These are phyloP conservation scores for Fusarium sp. DNA, from an alignment of 2,329 filamentous ascomycete species.

Conservation along the genomic window DNA sequence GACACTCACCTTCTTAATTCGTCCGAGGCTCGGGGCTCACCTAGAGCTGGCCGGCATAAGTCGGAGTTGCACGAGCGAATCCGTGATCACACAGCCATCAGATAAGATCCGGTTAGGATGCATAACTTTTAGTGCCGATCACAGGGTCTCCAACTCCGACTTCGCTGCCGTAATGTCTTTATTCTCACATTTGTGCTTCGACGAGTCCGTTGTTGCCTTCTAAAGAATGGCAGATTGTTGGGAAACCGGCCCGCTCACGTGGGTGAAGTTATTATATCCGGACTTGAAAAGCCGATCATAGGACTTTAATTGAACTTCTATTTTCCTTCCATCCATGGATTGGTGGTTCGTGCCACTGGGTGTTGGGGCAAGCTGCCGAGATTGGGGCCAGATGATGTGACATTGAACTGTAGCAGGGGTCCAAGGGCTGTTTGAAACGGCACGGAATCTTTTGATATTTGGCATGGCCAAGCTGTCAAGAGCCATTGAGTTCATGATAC, in stretches of 20 bases:
- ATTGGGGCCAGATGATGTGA: slow-evolving; percentile 24
- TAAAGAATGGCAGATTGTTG: neutral
- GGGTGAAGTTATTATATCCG: slow-evolving; percentile 10
- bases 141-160: slow-evolving; percentile 38
- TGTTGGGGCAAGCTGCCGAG: neutral
- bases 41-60: slow-evolving; percentile 30
- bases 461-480: neutral
- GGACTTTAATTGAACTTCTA: slow-evolving; percentile 5
- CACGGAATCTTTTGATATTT: neutral
- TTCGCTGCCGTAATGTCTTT: slow-evolving; percentile 38
- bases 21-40: slow-evolving; percentile 27
- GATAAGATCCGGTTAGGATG: slow-evolving; percentile 29
- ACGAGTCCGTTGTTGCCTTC: neutral
- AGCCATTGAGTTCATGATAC: neutral
- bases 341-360: slow-evolving; percentile 16
- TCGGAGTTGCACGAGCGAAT: slow-evolving; percentile 41
- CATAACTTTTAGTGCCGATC: slow-evolving; percentile 20
- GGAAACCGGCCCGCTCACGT: slow-evolving; percentile 6
- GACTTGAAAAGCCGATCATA: slow-evolving; percentile 38
- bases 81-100: slow-evolving; percentile 22
- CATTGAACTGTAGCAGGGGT: neutral
- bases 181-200: slow-evolving; percentile 25
- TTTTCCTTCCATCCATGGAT: neutral
- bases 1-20: slow-evolving; percentile 9
- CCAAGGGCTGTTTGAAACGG: neutral